Conservation (phyloP, 1,284 basidiomycete genomes). For the Anthracocystis walkeri region DNA sequence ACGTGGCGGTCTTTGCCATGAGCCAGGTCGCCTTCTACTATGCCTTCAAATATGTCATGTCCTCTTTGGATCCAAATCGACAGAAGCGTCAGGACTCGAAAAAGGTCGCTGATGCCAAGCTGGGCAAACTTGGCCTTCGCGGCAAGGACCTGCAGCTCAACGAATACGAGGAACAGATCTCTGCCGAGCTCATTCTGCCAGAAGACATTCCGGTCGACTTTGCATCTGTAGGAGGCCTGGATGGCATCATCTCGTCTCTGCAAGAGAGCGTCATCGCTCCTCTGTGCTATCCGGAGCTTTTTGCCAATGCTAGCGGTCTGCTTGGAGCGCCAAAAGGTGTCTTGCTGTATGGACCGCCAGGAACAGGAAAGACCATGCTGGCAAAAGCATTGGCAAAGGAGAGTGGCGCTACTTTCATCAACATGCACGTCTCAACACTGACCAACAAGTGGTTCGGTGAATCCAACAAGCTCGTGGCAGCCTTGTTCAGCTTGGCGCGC, state of each 20-base stretch:
- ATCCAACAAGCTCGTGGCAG: constrained; percentile 92
- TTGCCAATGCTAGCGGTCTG: constrained; percentile 75
- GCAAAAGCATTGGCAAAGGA: constrained; percentile 76
- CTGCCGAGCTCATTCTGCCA: constrained; percentile 73
- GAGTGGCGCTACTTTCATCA: constrained; percentile 89
- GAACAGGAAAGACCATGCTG: constrained; percentile 71
- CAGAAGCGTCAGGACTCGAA: constrained; percentile 67
- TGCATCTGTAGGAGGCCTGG: constrained; percentile 88
- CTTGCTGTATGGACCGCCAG: constrained; percentile 71
- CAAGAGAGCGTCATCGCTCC: constrained; percentile 97
- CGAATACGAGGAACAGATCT: constrained; percentile 72
- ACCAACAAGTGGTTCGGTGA: constrained; percentile 90
- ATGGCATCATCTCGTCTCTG: constrained; percentile 88
- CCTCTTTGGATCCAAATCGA: constrained; percentile 69
- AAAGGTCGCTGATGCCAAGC: constrained; percentile 65
- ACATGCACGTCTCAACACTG: constrained; percentile 73
- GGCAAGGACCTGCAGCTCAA: constrained; percentile 58
- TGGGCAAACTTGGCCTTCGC: constrained; percentile 64
- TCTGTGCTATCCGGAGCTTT: constrained; percentile 89
- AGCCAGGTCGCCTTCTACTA: constrained; percentile 70
- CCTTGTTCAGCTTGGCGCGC: constrained; percentile 79
- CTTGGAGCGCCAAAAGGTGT: constrained; percentile 74
- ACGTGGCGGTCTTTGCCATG: constrained; percentile 63
- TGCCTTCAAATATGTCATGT: constrained; percentile 70
- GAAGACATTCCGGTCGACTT: constrained; percentile 73